Evolutionary conservation across 73 alveolate species (phyloP).

Genomic region (Paramecium pentaurelia): DNA sequence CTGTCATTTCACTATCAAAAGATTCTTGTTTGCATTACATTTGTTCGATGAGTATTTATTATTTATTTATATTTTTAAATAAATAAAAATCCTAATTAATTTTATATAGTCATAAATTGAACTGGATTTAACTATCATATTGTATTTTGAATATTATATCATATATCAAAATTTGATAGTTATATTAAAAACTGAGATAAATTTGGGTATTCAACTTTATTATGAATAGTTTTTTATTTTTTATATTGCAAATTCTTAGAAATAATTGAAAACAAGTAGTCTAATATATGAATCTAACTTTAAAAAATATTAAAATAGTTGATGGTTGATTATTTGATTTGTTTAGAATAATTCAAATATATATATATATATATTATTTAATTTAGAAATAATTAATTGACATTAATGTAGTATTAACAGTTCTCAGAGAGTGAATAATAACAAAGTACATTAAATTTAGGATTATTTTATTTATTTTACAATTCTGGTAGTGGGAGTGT

Average conservation of each 20-base stretch:
- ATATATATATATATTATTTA: background rate
- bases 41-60: background rate
- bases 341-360: background rate
- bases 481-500: constrained; percentile 45
- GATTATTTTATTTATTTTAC: constrained; percentile 3
- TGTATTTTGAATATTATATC: background rate
- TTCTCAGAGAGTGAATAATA: background rate
- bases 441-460: background rate
- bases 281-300: background rate
- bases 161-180: background rate
- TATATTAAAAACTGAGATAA: background rate
- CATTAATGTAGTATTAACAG: background rate
- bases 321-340: background rate
- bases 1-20: background rate
- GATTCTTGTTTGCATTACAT: constrained; percentile 1
- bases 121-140: background rate
- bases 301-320: background rate
- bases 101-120: background rate
- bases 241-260: background rate
- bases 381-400: background rate
- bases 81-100: background rate
- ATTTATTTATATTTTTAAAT: background rate
- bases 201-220: background rate
- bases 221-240: background rate
- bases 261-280: too few species aligned